phyloP scores from a whole-genome alignment of 257 asterid genomes.

The Solanum microdontum region DNA sequence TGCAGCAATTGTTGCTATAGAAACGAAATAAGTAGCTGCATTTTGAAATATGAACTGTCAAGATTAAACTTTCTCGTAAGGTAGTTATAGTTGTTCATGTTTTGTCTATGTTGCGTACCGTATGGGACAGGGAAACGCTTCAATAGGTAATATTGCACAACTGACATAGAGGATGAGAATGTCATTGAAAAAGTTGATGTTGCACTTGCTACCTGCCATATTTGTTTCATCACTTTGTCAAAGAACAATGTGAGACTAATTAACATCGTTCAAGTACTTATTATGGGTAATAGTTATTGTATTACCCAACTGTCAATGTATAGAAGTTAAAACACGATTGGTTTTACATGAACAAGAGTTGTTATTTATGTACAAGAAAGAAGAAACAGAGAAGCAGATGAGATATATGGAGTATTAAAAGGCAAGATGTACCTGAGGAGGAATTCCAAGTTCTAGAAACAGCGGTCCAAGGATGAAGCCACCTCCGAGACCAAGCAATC shows the following conservation, averaged over 20 bases:
- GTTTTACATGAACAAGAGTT: neutral
- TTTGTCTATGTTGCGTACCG: slow-evolving; percentile 3
- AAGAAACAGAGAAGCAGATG: neutral
- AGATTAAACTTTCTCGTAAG: neutral
- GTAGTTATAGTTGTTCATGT: neutral
- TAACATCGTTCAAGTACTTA: neutral
- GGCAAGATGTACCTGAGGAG: slow-evolving; percentile 19
- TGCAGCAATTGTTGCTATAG: slow-evolving; percentile 30
- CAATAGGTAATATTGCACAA: slow-evolving; percentile 22
- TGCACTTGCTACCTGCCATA: slow-evolving; percentile 27
- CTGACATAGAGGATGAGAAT: slow-evolving; percentile 32
- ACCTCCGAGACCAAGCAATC: slow-evolving; percentile 30
- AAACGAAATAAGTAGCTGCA: slow-evolving; percentile 22
- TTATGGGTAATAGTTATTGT: neutral
- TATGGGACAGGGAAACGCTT: slow-evolving; percentile 31
- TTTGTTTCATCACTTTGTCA: neutral
- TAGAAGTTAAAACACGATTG: neutral
- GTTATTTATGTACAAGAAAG: neutral
- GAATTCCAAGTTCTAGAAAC: slow-evolving; percentile 26
- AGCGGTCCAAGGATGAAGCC: slow-evolving; percentile 30
- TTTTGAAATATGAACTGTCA: neutral
- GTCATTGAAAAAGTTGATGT: slow-evolving; percentile 35
- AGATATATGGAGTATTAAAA: neutral
- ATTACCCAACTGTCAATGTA: neutral
- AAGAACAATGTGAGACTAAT: neutral